phyloP scores from a whole-genome alignment of 2,329 filamentous ascomycete species.

The Cryoendolithus antarcticus region DNA sequence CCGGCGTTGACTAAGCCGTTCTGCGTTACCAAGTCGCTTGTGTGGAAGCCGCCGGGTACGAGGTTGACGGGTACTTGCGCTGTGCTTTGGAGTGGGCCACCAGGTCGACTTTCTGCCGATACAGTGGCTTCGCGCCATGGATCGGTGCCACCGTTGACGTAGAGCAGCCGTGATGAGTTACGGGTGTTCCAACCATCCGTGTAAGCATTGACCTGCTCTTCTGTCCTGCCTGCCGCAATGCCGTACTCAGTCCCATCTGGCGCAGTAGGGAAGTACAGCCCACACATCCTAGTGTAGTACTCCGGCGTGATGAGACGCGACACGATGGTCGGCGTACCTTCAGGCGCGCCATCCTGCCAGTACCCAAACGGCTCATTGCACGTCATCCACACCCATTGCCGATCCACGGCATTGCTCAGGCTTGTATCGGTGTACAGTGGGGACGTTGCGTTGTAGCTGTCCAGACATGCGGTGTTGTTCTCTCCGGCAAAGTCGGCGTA shows the following conservation, averaged over 20 bases:
- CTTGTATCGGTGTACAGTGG: slow-evolving; percentile 39
- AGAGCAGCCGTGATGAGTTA: slow-evolving; percentile 41
- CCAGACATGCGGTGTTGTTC: slow-evolving; percentile 37
- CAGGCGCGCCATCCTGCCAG: slow-evolving; percentile 44
- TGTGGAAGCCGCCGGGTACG: slow-evolving; percentile 44
- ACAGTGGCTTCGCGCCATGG: slow-evolving; percentile 47
- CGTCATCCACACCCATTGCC: slow-evolving; percentile 49
- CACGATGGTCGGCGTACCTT: slow-evolving; percentile 33
- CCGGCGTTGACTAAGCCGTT: slow-evolving; percentile 38
- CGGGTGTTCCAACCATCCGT: slow-evolving; percentile 45
- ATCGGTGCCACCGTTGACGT: slow-evolving; percentile 47
- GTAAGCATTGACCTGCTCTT: slow-evolving; percentile 37
- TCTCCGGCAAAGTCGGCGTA: slow-evolving; percentile 34
- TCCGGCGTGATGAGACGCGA: slow-evolving; percentile 38
- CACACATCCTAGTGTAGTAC: slow-evolving; percentile 46
- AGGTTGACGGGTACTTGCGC: slow-evolving; percentile 38
- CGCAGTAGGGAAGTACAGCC: slow-evolving; percentile 40
- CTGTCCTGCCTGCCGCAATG: slow-evolving; percentile 35
- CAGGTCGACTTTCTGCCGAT: slow-evolving; percentile 40
- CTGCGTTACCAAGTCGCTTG: slow-evolving; percentile 38
- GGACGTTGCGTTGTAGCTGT: slow-evolving; percentile 40
- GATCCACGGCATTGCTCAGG: slow-evolving; percentile 34
- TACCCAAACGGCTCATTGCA: slow-evolving; percentile 53
- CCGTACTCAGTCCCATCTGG: slow-evolving; percentile 39
- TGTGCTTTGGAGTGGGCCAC: slow-evolving; percentile 40